Evolutionary conservation across 352 stramenopile genomes (phyloP), one percentile per base, ranked within the genome.

Genomic region (Globisporangium mamillatum): DNA sequence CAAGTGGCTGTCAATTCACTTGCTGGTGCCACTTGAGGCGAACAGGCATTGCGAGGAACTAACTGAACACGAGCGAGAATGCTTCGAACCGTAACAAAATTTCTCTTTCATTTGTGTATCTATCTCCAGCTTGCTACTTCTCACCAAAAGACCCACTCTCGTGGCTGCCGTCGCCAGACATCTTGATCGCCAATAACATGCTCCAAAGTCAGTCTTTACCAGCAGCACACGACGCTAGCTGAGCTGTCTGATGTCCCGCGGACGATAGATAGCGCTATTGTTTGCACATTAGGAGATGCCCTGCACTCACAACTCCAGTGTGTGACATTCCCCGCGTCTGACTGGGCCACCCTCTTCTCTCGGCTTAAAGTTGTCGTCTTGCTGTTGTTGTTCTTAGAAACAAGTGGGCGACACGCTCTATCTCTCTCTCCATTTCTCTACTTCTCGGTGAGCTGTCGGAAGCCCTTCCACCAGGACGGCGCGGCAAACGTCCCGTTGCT

Each of bases 401-500:
- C 5, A 50, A 50, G 18, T 50, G 44, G 18, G 16, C 44, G 18
- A 50, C 14, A 20, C 38, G 38, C 41, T 18, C 41, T n/a, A 14
- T 16, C 38, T 16, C 38, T 41, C 36, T 18, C 38, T 16, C 12
- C 16, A 4, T 50, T 50, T 50, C 44, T 2, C 55, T 89, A 97
- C 75, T 99, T 99, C 75, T 95, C 96, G 5, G 86, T 98, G 34
- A 99, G 84, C 70, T 95, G 88, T 22, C 94, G 87, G 64, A 92
- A 97, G 22, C 91, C 94, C 73, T 93, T 89, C 96, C 96, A 99
- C 80, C 92, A 92, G 8, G 66, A 76, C 7, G 95, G 95, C 16
- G 94, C 82, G 4, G 77, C 53, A 24, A 94, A 93, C 18, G 88
- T 86, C 32, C 85, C 77, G 25, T 92, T 85, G 67, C 97, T 98